These are phyloP conservation scores for Herpotrichia juniperi DNA, from an alignment of 2,329 filamentous ascomycete genomes.

Conservation along the genomic window DNA sequence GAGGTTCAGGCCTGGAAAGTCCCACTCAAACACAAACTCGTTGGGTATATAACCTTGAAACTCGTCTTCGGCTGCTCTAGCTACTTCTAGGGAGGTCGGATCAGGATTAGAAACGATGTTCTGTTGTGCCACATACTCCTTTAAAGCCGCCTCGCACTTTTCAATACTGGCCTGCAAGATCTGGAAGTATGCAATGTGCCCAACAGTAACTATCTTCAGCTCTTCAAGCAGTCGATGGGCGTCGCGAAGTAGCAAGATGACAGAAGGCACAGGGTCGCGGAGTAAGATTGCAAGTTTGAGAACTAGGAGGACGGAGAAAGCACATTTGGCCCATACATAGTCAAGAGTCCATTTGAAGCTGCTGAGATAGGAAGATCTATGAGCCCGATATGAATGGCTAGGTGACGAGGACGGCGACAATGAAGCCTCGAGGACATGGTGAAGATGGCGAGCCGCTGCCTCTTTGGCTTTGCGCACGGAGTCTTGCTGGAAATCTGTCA, in stretches of 20 bases:
- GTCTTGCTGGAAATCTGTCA: slow-evolving; percentile 55
- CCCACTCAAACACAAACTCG: slow-evolving; percentile 64
- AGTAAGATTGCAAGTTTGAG: slow-evolving; percentile 60
- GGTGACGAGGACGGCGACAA: slow-evolving; percentile 26
- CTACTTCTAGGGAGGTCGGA: not conserved
- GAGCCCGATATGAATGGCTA: not conserved
- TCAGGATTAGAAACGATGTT: not conserved
- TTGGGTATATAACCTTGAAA: slow-evolving; percentile 61
- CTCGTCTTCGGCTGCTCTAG: slow-evolving; percentile 45
- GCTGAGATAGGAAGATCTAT: slow-evolving; percentile 51
- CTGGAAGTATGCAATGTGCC: slow-evolving; percentile 55
- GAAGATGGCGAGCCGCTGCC: slow-evolving; percentile 58
- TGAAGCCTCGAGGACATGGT: slow-evolving; percentile 49
- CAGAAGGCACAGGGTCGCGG: slow-evolving; percentile 47
- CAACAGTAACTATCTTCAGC: slow-evolving; percentile 49
- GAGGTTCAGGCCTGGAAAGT: slow-evolving; percentile 61
- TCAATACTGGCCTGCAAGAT: slow-evolving; percentile 58
- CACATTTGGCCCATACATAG: slow-evolving; percentile 65
- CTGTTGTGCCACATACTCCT: slow-evolving; percentile 38
- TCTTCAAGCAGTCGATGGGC: slow-evolving; percentile 53
- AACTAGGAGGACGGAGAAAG: slow-evolving; percentile 62
- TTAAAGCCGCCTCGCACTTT: slow-evolving; percentile 56
- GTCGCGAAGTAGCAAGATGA: slow-evolving; percentile 51
- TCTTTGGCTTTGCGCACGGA: slow-evolving; percentile 59
- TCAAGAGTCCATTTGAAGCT: slow-evolving; percentile 62